Percentiles rank a stretch among this genome's conserved stretches.
Evolutionary conservation across 495 filamentous ascomycete species (phyloP).

Genomic region (Aspergillus kassunensis): DNA sequence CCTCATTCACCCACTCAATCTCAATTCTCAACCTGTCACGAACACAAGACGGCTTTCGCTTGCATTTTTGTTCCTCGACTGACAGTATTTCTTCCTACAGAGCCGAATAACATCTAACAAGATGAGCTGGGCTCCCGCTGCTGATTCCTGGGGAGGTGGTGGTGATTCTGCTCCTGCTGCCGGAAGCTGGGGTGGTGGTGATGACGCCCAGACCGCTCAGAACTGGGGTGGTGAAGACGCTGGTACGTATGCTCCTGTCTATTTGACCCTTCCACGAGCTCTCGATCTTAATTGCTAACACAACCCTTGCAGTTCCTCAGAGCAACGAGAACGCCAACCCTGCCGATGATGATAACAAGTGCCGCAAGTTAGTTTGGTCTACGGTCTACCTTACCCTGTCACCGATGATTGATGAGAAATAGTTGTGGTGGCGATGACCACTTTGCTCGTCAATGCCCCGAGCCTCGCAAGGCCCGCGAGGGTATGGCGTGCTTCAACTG

Average conservation of each 20-base stretch:
- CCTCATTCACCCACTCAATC: no score
- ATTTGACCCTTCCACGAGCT: not conserved
- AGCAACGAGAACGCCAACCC: slow-evolving; percentile 19
- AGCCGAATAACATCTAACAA: no score
- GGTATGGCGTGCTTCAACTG: slow-evolving; percentile 73
- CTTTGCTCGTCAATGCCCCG: slow-evolving; percentile 55
- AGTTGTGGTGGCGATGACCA: slow-evolving; percentile 55
- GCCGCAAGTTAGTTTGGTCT: slow-evolving; percentile 41
- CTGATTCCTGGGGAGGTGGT: not conserved
- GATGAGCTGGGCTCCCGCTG: no score
- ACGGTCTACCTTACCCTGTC: not conserved
- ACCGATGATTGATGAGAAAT: not conserved
- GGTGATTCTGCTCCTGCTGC: not conserved
- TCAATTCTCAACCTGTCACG: no score
- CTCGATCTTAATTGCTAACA: not conserved
- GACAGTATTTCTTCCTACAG: no score
- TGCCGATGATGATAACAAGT: slow-evolving; percentile 26
- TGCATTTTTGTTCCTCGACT: no score
- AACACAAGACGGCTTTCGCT: no score
- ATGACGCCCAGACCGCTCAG: no score
- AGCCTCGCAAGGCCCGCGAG: slow-evolving; percentile 44
- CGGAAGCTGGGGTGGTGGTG: slow-evolving; percentile 1
- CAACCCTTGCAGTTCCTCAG: not conserved
- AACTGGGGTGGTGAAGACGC: slow-evolving; percentile 2
- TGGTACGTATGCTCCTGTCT: slow-evolving; percentile 1